phyloP scores from a whole-genome alignment of 352 stramenopile species.

The Pythium volutum region DNA sequence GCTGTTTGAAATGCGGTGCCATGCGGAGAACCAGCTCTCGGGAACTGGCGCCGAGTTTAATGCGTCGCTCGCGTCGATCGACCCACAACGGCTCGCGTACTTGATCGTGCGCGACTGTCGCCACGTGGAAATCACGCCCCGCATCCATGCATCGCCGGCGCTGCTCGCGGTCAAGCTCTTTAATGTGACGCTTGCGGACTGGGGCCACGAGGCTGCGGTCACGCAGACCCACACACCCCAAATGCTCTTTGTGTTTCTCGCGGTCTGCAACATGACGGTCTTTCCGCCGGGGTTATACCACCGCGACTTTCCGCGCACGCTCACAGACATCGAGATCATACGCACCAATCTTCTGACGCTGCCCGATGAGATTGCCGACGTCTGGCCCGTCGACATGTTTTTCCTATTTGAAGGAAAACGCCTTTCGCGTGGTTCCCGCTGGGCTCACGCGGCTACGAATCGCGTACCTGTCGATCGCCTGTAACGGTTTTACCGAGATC shows the following conservation, averaged over 20 bases:
- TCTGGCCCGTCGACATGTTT: constrained; percentile 12
- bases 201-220: constrained; percentile 17
- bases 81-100: constrained; percentile 19
- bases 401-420: constrained; percentile 18
- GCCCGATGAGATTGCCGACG: not conserved
- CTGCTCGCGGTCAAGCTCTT: constrained; percentile 24
- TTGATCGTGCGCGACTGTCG: constrained; percentile 23
- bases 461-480: constrained; percentile 9
- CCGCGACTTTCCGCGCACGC: constrained; percentile 5
- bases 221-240: constrained; percentile 13
- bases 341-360: constrained; percentile 14
- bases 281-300: constrained; percentile 16
- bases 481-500: constrained; percentile 20
- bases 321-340: constrained; percentile 12
- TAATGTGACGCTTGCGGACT: constrained; percentile 22
- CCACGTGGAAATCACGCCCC: constrained; percentile 15
- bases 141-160: constrained; percentile 9
- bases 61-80: constrained; percentile 11
- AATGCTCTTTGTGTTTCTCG: constrained; percentile 19
- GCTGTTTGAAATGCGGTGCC: constrained; percentile 28
- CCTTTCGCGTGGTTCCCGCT: not conserved
- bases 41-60: constrained; percentile 23
- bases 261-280: not conserved
- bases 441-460: not conserved
- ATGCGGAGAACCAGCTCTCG: not conserved